Evolutionary conservation across 768 basidiomycete species (phyloP).

Genomic region (Floccularia luteovirens): DNA sequence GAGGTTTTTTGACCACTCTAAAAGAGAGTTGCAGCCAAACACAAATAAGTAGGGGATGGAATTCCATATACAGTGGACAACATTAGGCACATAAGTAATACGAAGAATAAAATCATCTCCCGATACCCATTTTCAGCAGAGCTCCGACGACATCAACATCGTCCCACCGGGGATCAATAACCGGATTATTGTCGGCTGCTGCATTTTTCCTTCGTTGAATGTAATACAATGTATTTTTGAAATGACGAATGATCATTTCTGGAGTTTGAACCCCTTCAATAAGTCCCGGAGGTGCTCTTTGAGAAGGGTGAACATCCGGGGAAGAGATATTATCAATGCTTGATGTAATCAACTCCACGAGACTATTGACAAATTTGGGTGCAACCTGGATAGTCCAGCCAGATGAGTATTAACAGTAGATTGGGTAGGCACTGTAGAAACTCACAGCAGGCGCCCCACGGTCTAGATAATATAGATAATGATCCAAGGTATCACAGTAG

Average conservation of each 20-base stretch:
- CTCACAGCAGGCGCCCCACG: conserved; percentile 86
- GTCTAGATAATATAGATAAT: conserved; percentile 94
- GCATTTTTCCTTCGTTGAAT: conserved; percentile 71
- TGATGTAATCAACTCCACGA: conserved; percentile 92
- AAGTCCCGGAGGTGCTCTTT: conserved; percentile 80
- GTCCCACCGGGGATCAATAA: conserved; percentile 60
- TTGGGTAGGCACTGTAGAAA: conserved; percentile 8
- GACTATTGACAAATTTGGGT: conserved; percentile 92
- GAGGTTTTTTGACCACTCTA: too few species aligned
- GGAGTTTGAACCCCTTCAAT: conserved; percentile 91
- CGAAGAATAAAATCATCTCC: conserved; percentile 27
- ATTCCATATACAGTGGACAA: conserved; percentile 2
- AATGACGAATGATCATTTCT: conserved; percentile 91
- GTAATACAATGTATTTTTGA: conserved; percentile 81
- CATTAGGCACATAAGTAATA: not conserved
- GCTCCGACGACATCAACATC: conserved; percentile 88
- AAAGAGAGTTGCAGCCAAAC: too few species aligned
- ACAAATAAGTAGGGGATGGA: too few species aligned
- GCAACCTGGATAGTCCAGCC: conserved; percentile 50
- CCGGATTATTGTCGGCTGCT: conserved; percentile 26
- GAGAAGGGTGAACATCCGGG: conserved; percentile 81
- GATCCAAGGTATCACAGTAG: conserved; percentile 94
- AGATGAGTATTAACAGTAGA: not conserved
- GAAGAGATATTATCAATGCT: conserved; percentile 90
- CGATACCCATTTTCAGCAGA: conserved; percentile 81